Conservation (phyloP, 2,329 filamentous ascomycete species). For the Tympanopsis confertula region DNA sequence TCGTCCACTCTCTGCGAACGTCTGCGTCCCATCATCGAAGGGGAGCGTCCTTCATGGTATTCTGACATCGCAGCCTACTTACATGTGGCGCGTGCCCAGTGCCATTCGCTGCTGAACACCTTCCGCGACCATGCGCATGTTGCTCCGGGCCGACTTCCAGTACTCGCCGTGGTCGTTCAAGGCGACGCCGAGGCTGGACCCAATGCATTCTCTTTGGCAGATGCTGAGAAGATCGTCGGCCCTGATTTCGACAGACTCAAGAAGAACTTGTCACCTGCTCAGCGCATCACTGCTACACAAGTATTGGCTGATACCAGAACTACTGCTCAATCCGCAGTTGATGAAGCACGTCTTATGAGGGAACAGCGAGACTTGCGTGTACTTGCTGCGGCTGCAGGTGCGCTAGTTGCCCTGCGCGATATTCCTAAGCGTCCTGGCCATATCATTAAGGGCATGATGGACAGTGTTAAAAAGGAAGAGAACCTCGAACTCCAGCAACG, state of each 20-base stretch:
- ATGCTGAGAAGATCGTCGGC: conserved; percentile 76
- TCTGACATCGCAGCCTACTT: conserved; percentile 82
- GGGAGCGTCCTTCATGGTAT: conserved; percentile 71
- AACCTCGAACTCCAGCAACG: conserved; percentile 78
- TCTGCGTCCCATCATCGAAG: conserved; percentile 68
- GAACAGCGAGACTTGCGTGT: conserved; percentile 75
- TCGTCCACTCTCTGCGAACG: conserved; percentile 31
- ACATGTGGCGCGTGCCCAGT: conserved; percentile 81
- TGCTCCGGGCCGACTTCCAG: conserved; percentile 61
- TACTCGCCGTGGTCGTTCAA: conserved; percentile 81
- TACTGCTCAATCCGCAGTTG: conserved; percentile 59
- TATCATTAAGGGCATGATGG: conserved; percentile 95
- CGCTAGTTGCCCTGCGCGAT: conserved; percentile 73
- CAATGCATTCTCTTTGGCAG: conserved; percentile 76
- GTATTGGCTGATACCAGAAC: conserved; percentile 68
- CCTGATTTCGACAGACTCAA: conserved; percentile 82
- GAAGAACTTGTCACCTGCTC: conserved; percentile 77
- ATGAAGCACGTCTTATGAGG: conserved; percentile 70
- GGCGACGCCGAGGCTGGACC: conserved; percentile 85
- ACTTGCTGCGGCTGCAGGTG: conserved; percentile 74
- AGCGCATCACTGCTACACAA: conserved; percentile 72
- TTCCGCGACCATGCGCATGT: conserved; percentile 88
- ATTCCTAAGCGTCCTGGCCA: conserved; percentile 87
- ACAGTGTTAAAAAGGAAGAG: conserved; percentile 91
- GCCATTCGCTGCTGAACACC: conserved; percentile 76